Percentiles rank a stretch among this genome's conserved stretches.
Evolutionary conservation across 1,139 yeast genomes (phyloP).

Genomic region (Scheffersomyces parashehatae): DNA sequence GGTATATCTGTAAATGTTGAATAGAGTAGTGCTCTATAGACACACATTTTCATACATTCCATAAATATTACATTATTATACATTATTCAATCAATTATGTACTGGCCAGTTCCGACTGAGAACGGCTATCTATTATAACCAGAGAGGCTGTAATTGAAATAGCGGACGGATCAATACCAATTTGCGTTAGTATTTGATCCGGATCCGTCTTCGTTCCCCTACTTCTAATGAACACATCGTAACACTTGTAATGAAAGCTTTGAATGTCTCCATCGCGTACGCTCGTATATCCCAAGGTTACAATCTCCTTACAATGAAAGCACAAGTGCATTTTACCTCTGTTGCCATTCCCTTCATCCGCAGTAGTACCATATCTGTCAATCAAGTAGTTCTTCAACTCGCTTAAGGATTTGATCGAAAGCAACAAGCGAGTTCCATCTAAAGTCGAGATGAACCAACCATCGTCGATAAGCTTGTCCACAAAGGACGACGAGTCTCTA

Average conservation of each 20-base stretch:
- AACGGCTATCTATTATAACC: too few species aligned
- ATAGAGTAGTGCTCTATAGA: too few species aligned
- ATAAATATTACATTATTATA: neutral
- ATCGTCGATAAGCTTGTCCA: conserved; percentile 43
- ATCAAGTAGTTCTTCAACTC: conserved; percentile 50
- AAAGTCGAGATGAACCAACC: conserved; percentile 50
- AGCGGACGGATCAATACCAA: too few species aligned
- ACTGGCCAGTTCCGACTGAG: too few species aligned
- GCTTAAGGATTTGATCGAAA: conserved; percentile 43
- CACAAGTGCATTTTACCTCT: conserved; percentile 50
- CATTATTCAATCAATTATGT: too few species aligned
- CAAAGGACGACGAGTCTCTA: conserved; percentile 35
- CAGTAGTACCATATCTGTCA: conserved; percentile 41
- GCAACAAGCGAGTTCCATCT: conserved; percentile 26
- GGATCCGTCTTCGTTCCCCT: neutral
- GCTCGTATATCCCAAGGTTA: conserved; percentile 54
- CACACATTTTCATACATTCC: neutral
- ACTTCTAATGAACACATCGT: conserved; percentile 31
- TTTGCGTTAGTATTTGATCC: too few species aligned
- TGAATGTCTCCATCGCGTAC: conserved; percentile 19
- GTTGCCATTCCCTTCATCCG: conserved; percentile 13
- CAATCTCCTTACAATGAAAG: conserved; percentile 54
- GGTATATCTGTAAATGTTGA: too few species aligned
- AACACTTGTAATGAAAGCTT: conserved; percentile 54
- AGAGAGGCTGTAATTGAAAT: too few species aligned